Percentiles rank a stretch among this genome's conserved stretches.
Evolutionary conservation across 2,329 filamentous ascomycete species (phyloP).

Genomic region (Emergomyces pasteurianus): DNA sequence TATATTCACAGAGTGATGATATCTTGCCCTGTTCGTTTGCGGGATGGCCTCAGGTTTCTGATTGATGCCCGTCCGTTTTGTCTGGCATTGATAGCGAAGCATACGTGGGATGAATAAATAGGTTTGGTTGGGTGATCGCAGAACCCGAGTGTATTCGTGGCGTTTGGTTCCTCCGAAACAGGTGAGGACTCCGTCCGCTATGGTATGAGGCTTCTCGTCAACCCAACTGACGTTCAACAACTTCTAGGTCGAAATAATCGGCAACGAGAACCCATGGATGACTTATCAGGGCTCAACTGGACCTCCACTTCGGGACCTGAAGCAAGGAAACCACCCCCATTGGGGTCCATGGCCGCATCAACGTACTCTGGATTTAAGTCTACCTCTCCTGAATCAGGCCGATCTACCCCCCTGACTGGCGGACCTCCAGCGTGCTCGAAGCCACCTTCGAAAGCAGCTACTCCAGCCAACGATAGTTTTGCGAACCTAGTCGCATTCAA

Average conservation of each 20-base stretch:
- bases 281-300: conserved; percentile 37
- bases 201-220: not conserved
- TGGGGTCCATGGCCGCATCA: conserved; percentile 21
- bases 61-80: not conserved
- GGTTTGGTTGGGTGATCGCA: not conserved
- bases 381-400: conserved; percentile 29
- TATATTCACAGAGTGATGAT: not conserved
- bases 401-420: conserved; percentile 31
- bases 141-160: not conserved
- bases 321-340: conserved; percentile 25
- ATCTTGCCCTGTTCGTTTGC: not conserved
- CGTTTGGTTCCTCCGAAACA: not conserved
- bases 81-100: not conserved
- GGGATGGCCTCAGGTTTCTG: not conserved
- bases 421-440: conserved; percentile 19
- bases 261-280: conserved; percentile 28
- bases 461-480: conserved; percentile 43
- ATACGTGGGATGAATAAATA: not conserved
- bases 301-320: conserved; percentile 22
- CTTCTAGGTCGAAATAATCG: not conserved
- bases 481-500: conserved; percentile 52
- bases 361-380: conserved; percentile 26
- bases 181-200: not conserved
- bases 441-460: conserved; percentile 28
- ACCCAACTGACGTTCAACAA: not conserved